Evolutionary conservation across 106 monocot genomes (phyloP).

Genomic region (Posidonia australis): DNA sequence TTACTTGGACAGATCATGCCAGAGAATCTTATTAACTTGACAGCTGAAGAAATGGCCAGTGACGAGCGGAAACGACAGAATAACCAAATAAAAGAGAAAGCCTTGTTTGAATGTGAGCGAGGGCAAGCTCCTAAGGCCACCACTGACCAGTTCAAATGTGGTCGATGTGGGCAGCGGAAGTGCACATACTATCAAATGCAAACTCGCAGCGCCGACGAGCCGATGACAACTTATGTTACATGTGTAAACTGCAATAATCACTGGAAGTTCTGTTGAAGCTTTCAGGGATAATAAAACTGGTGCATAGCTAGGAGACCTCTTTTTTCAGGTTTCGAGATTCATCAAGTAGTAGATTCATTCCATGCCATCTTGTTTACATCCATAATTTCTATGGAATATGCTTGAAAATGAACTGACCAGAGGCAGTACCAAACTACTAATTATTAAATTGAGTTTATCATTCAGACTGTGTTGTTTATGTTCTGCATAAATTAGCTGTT

Average conservation of each 20-base stretch:
- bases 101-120: slow-evolving; percentile 74
- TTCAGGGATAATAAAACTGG: too few species aligned
- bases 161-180: slow-evolving; percentile 66
- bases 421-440: too few species aligned
- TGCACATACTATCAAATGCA: slow-evolving; percentile 65
- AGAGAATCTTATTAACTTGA: slow-evolving; percentile 38
- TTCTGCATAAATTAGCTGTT: too few species aligned
- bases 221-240: slow-evolving; percentile 71
- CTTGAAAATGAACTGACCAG: too few species aligned
- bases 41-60: slow-evolving; percentile 71
- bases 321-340: too few species aligned
- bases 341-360: too few species aligned
- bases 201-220: slow-evolving; percentile 57
- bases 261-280: slow-evolving; percentile 73
- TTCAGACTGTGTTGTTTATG: too few species aligned
- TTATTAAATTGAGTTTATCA: too few species aligned
- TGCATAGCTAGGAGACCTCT: too few species aligned
- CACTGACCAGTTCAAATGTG: slow-evolving; percentile 92
- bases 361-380: too few species aligned
- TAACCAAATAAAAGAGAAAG: slow-evolving; percentile 82
- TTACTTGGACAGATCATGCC: slow-evolving; percentile 54
- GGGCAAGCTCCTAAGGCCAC: slow-evolving; percentile 57
- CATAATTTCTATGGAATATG: too few species aligned
- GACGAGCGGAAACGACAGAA: slow-evolving; percentile 63
- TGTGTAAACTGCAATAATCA: slow-evolving; percentile 76